Percentiles rank a stretch among this genome's conserved stretches.
Conservation (phyloP, 2,329 filamentous ascomycete genomes). For the Didymella arachidicola region DNA sequence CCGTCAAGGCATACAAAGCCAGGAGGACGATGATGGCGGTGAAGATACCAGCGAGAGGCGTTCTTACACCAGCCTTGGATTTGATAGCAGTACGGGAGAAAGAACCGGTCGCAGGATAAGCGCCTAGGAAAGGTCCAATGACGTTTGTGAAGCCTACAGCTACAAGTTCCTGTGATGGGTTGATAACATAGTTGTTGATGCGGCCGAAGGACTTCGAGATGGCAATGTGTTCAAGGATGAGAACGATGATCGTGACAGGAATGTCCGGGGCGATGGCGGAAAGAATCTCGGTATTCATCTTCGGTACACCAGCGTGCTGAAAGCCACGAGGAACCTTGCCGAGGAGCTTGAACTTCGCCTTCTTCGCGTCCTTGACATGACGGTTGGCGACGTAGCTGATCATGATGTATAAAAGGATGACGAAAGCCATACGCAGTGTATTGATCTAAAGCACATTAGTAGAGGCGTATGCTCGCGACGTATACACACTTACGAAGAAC, state of each 20-base stretch:
- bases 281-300: conserved; percentile 71
- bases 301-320: conserved; percentile 77
- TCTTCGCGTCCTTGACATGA: conserved; percentile 43
- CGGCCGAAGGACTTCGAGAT: conserved; percentile 97
- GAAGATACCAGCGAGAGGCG: conserved; percentile 88
- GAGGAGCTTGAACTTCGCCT: conserved; percentile 77
- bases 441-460: conserved; percentile 56
- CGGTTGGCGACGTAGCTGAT: conserved; percentile 87
- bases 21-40: conserved; percentile 86
- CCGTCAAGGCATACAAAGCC: conserved; percentile 87
- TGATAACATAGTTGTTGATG: conserved; percentile 96
- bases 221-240: conserved; percentile 95
- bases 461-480: not conserved
- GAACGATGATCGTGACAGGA: conserved; percentile 86
- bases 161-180: conserved; percentile 94
- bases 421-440: conserved; percentile 87
- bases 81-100: conserved; percentile 98
- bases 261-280: conserved; percentile 73
- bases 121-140: conserved; percentile 88
- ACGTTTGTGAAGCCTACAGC: conserved; percentile 92
- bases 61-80: conserved; percentile 93
- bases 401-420: conserved; percentile 90
- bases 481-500: conserved; percentile 71
- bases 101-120: conserved; percentile 90
- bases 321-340: conserved; percentile 85